Percentiles rank a stretch among this genome's conserved stretches.
Conservation (phyloP, 1,284 basidiomycete species). For the Marasmius fiardii region DNA sequence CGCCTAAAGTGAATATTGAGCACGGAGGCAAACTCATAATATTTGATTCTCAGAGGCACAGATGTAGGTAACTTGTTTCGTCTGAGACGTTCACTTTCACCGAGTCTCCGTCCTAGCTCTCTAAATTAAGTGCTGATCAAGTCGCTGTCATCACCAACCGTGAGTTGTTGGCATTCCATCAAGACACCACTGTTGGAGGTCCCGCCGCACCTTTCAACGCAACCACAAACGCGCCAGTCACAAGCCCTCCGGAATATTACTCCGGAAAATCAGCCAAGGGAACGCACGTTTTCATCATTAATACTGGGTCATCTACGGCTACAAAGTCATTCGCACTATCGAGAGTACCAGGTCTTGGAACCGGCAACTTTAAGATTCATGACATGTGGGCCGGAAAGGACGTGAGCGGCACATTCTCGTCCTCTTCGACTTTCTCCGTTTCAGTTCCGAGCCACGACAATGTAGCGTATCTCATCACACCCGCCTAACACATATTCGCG, state of each 20-base stretch:
- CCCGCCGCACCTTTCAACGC: conserved; percentile 47
- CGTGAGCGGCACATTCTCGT: conserved; percentile 37
- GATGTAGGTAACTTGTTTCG: conserved; percentile 32
- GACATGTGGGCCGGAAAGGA: conserved; percentile 53
- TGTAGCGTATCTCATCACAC: conserved; percentile 40
- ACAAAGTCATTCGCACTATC: conserved; percentile 44
- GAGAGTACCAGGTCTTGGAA: conserved; percentile 38
- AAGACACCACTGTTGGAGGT: conserved; percentile 42
- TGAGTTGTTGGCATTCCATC: conserved; percentile 52
- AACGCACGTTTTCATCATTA: conserved; percentile 52
- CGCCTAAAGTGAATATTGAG: neutral
- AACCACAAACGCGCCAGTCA: conserved; percentile 31
- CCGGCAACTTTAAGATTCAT: conserved; percentile 39
- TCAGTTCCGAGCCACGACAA: conserved; percentile 49
- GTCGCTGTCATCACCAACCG: conserved; percentile 46
- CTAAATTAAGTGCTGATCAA: conserved; percentile 34
- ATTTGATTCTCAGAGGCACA: conserved; percentile 34
- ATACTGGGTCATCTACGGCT: conserved; percentile 34
- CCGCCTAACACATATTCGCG: conserved; percentile 1
- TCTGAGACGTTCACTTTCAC: neutral
- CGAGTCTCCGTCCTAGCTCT: conserved; percentile 33
- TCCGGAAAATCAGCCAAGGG: conserved; percentile 45
- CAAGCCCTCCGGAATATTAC: conserved; percentile 49
- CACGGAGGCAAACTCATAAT: neutral
- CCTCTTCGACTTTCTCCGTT: conserved; percentile 32